Percentiles rank a stretch among this genome's conserved stretches.
Evolutionary conservation across 2,329 filamentous ascomycete genomes (phyloP).

Genomic region (Pochonia chlamydosporia): DNA sequence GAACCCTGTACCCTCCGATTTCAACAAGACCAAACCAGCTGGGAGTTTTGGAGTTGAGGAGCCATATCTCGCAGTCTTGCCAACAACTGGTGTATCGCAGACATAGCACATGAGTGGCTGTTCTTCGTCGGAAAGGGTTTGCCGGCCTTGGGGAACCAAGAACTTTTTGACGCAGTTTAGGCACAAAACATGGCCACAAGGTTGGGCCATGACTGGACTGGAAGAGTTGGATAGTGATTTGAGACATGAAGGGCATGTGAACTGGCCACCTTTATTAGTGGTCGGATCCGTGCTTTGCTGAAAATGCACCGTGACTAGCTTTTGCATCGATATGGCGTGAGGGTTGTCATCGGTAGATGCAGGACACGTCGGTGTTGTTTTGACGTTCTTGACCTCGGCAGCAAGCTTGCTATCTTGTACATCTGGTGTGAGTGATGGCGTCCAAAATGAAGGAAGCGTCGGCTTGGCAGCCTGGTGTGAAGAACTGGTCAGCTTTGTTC

Average conservation of each 20-base stretch:
- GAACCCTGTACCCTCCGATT: conserved; percentile 87
- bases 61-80: conserved; percentile 34
- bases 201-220: conserved; percentile 75
- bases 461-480: conserved; percentile 57
- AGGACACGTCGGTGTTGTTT: conserved; percentile 69
- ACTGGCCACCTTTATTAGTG: conserved; percentile 34
- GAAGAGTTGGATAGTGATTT: conserved; percentile 78
- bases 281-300: conserved; percentile 56
- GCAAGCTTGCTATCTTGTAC: conserved; percentile 41
- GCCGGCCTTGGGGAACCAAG: conserved; percentile 53
- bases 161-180: conserved; percentile 80
- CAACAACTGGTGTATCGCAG: conserved; percentile 72
- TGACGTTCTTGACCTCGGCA: conserved; percentile 53
- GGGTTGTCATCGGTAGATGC: conserved; percentile 59
- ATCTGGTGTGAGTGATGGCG: conserved; percentile 72
- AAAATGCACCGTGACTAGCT: conserved; percentile 71
- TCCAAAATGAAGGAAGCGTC: conserved; percentile 84
- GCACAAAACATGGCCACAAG: conserved; percentile 89
- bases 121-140: conserved; percentile 35
- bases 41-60: conserved; percentile 49
- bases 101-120: conserved; percentile 64
- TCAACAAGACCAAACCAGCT: conserved; percentile 72
- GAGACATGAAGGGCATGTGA: conserved; percentile 76
- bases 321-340: conserved; percentile 74
- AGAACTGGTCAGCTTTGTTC: conserved; percentile 15